Base-by-base conservation (phyloP, 495 filamentous ascomycete genomes). In the Massariosphaeria phaeospora region DNA sequence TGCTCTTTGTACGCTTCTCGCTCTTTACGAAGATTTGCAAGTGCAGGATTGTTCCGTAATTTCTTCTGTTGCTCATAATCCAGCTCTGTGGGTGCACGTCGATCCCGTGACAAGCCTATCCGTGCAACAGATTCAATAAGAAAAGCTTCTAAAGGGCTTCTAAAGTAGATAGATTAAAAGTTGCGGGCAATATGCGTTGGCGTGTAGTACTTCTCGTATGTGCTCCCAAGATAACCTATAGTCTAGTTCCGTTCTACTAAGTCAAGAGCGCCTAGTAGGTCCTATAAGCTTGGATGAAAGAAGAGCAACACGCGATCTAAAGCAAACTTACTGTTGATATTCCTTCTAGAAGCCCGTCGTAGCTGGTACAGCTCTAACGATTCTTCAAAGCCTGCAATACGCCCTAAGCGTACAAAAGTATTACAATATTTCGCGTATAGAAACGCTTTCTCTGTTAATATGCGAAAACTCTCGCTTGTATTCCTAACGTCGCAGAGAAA, bases 81-180 rank as follows among this genome's bases (percentile, higher is more conserved):
- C 13, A 61, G 52, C 13, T 54, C 29, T 24, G 25, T 50, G 25
- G 52, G 57, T 15, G 57, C 51, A 29, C 49, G 49, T 42, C 27
- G 35, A 24, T 53, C 49, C 18, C 36, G 51, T 50, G 30, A 46
- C 33, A 59, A 24, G 34, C 47, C 40, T 23, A 59, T 51, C 12
- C 55, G 44, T 24, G 40, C 48, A 29, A 59, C 48, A 10, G 55
- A 51, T 38, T 31, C 24, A 26, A 59, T 47, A 3, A 59, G 40
- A 12, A 36, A 26, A 13, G 54, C 56, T 55, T 54, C 24, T 24
- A 30, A 48, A 23, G 50, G 49, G 18, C 20, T 59, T 18, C 42
- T 35, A 50, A 59, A 54, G 44, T 59, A 59, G 34, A 59, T 59
- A 15, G 49, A 41, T 50, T 59, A 27, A 33, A 47, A 59, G 42